Evolutionary conservation across 2,329 filamentous ascomycete genomes (phyloP), one percentile per base, ranked within the genome.

Genomic region (Fusarium sp.): DNA sequence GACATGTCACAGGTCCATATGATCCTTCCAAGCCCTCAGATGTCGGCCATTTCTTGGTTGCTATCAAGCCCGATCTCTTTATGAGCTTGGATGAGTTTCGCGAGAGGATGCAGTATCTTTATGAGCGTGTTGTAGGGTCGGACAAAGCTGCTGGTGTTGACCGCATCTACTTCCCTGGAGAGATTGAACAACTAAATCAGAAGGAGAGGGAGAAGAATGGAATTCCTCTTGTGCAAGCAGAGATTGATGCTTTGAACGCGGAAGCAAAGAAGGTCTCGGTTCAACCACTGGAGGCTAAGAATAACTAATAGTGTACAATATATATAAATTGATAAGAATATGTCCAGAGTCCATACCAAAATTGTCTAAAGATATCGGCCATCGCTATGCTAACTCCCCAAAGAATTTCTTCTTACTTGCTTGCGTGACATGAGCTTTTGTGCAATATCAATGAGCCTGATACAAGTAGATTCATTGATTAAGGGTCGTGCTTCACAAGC

Each of bases 1-100:
- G 92, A 0, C 84, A 92, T 73, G 93, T 96, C 19, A 92, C 89
- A 0, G 88, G 88, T 19, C 93, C 93, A 0, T 96, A 96, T 76
- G 92, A 94, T 73, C 85, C 90, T 4, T 89, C 87, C 0, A 87
- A 84, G 60, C 84, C 88, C 2, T 89, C 90, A 0, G 89, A 94
- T 72, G 92, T 94, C 0, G 92, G 92, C 0, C 92, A 94, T 75
- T 93, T 94, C 65, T 76, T 94, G 2, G 80, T 93, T 2, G 91
- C 87, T 19, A 87, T 94, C 69, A 92, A 92, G 75, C 91, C 92
- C 1, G 91, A 94, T 71, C 80, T 94, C 21, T 94, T 94, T 65
- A 88, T 94, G 85, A 84, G 83, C 53, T 67, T 91, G 62, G 88
- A 91, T 1, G 90, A 93, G 42, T 94, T 94, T 74, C 87, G 87